Percentiles rank a stretch among this genome's conserved stretches.
Conservation (phyloP, 257 asterid genomes). For the Solanum medicagineum region DNA sequence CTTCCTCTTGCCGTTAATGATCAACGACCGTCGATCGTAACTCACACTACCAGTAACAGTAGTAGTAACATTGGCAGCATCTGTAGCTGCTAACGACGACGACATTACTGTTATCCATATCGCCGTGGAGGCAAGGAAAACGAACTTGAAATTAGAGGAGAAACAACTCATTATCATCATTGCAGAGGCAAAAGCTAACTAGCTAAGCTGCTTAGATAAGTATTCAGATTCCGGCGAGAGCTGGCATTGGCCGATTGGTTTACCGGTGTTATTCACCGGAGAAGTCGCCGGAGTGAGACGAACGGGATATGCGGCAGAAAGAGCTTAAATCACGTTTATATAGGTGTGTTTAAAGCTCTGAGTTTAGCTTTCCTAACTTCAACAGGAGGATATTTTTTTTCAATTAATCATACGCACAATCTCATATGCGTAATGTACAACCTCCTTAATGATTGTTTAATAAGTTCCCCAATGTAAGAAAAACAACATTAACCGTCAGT, state of each 20-base stretch:
- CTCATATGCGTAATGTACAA: background rate
- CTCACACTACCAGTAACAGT: slow-evolving; percentile 23
- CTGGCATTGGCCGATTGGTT: background rate
- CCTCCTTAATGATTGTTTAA: background rate
- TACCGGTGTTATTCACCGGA: background rate
- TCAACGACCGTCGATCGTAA: slow-evolving; percentile 71
- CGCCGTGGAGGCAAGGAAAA: background rate
- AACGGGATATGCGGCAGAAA: background rate
- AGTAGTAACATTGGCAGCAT: background rate
- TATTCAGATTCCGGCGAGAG: background rate
- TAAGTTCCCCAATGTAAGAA: background rate
- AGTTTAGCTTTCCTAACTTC: background rate
- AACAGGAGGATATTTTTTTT: background rate
- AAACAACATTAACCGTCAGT: background rate
- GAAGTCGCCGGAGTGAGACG: background rate
- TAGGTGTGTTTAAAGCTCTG: background rate
- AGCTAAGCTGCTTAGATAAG: background rate
- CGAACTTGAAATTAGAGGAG: background rate
- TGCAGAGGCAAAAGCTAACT: background rate
- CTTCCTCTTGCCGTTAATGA: slow-evolving; percentile 74
- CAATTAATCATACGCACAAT: background rate
- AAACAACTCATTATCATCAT: background rate
- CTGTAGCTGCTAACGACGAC: background rate
- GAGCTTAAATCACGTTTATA: background rate
- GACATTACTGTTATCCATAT: background rate